A percentile compares a stretch with the other conserved stretches of the same genome.
phyloP scores from a whole-genome alignment of 2,329 filamentous ascomycete genomes.

The Neocatenulostroma microsporum region DNA sequence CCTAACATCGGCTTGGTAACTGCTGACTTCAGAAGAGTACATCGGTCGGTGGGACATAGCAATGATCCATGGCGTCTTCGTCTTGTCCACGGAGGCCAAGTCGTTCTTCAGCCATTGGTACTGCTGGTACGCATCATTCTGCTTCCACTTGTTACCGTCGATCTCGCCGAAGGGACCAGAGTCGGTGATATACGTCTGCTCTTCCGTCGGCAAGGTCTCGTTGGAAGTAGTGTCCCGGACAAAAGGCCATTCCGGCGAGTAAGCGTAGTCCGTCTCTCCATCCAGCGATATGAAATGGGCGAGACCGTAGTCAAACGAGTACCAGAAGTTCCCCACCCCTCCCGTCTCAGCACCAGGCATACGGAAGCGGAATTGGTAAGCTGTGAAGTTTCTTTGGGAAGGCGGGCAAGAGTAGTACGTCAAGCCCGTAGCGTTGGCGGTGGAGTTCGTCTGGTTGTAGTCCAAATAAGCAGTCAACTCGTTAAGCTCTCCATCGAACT shows the following conservation, averaged over 20 bases:
- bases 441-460: conserved; percentile 37
- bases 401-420: conserved; percentile 48
- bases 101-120: conserved; percentile 43
- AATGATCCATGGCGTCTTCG: conserved; percentile 44
- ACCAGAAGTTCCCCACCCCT: conserved; percentile 48
- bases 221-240: conserved; percentile 35
- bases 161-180: conserved; percentile 44
- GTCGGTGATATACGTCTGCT: conserved; percentile 42
- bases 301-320: conserved; percentile 49
- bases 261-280: conserved; percentile 44
- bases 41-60: conserved; percentile 45
- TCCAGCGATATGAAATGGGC: conserved; percentile 45
- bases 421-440: conserved; percentile 30
- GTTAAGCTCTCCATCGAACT: conserved; percentile 43
- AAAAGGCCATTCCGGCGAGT: conserved; percentile 42
- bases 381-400: conserved; percentile 46
- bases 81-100: conserved; percentile 38
- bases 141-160: conserved; percentile 31
- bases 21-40: conserved; percentile 39
- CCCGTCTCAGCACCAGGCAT: conserved; percentile 44
- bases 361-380: conserved; percentile 45
- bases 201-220: conserved; percentile 34
- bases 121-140: conserved; percentile 40
- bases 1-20: conserved; percentile 39
- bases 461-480: conserved; percentile 42